These are phyloP conservation scores for Elongisporangium prolatum DNA, from an alignment of 352 stramenopile genomes.

Conservation along the genomic window DNA sequence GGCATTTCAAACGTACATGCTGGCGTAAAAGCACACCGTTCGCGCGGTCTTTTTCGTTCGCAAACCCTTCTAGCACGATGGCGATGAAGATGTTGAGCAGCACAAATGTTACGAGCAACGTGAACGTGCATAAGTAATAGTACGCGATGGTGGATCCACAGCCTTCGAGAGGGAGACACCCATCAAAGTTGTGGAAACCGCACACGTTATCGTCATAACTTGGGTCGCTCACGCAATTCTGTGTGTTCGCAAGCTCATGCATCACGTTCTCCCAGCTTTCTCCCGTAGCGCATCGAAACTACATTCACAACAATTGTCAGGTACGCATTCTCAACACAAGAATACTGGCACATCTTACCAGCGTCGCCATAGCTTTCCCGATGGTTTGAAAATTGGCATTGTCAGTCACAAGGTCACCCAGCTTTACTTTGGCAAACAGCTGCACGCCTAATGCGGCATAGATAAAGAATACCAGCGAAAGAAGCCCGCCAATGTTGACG, in stretches of 20 bases:
- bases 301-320: constrained; percentile 4
- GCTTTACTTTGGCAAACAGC: constrained; percentile 72
- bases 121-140: constrained; percentile 77
- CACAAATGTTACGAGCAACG: constrained; percentile 75
- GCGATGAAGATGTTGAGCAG: constrained; percentile 88
- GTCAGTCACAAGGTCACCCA: constrained; percentile 48
- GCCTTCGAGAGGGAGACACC: constrained; percentile 41
- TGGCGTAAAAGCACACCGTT: constrained; percentile 30
- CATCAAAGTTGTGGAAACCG: constrained; percentile 29
- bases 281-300: constrained; percentile 83
- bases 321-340: constrained; percentile 5
- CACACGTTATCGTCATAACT: constrained; percentile 35
- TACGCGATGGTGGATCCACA: constrained; percentile 43
- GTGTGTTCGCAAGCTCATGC: constrained; percentile 49
- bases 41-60: constrained; percentile 66
- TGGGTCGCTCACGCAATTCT: constrained; percentile 23
- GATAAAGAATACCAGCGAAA: constrained; percentile 89
- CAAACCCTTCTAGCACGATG: constrained; percentile 82
- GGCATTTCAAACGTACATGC: constrained; percentile 21
- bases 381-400: constrained; percentile 83
- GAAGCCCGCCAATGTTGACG: constrained; percentile 67
- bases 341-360: constrained; percentile 27
- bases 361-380: constrained; percentile 60
- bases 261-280: constrained; percentile 88
- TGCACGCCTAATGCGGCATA: constrained; percentile 83